Evolutionary conservation across 2,329 filamentous ascomycete species (phyloP).

Genomic region (Fusarium vanettenii): DNA sequence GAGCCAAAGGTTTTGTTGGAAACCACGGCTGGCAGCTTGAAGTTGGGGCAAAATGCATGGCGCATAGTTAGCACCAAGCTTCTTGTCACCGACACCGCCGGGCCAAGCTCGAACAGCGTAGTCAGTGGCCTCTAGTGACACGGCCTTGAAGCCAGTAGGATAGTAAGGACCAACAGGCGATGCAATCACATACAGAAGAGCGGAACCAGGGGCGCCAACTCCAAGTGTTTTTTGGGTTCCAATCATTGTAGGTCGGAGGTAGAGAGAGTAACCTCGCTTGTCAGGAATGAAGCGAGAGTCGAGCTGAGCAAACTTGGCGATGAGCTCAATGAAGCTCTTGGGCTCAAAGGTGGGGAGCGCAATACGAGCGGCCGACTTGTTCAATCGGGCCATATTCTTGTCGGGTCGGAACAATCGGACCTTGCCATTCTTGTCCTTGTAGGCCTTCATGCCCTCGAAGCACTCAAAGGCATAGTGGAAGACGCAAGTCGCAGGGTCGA

Average conservation of each 20-base stretch:
- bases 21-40: conserved; percentile 88
- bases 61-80: conserved; percentile 99
- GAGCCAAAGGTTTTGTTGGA: conserved; percentile 98
- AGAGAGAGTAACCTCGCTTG: conserved; percentile 90
- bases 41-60: conserved; percentile 97
- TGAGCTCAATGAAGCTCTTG: conserved; percentile 80
- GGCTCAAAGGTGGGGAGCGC: conserved; percentile 88
- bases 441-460: conserved; percentile 99
- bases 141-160: conserved; percentile 97
- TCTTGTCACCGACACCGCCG: conserved; percentile 97
- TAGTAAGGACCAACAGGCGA: conserved; percentile 98
- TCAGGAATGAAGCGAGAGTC: conserved; percentile 92
- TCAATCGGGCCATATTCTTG: conserved; percentile 95
- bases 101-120: conserved; percentile 98
- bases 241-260: conserved; percentile 96
- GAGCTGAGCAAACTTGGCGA: conserved; percentile 81
- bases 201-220: conserved; percentile 90
- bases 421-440: conserved; percentile 84
- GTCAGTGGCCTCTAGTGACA: conserved; percentile 94
- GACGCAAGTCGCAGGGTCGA: conserved; percentile 95
- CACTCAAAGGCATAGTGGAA: conserved; percentile 99
- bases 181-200: conserved; percentile 93
- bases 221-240: conserved; percentile 95
- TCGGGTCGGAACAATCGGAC: conserved; percentile 93
- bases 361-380: conserved; percentile 91